Evolutionary conservation across 2,329 filamentous ascomycete species (phyloP).

Genomic region (Colletotrichum sp.): DNA sequence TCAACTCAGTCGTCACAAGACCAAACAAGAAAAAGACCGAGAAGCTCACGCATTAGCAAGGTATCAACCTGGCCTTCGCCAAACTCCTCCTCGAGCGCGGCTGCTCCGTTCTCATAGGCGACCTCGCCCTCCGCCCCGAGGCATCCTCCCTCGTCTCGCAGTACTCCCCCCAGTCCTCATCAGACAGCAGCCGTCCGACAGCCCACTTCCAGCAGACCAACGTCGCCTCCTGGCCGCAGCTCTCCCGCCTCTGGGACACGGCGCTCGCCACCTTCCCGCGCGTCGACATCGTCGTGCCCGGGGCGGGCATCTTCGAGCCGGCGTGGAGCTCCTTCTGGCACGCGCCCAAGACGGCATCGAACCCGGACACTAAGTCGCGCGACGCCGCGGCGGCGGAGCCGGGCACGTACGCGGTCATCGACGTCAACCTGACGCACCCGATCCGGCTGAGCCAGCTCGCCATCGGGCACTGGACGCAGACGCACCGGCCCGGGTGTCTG

Average conservation of each 20-base stretch:
- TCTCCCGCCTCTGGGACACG: slow-evolving; percentile 33
- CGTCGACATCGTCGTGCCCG: slow-evolving; percentile 41
- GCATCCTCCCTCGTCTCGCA: slow-evolving; percentile 35
- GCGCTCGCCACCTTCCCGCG: slow-evolving; percentile 31
- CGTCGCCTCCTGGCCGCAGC: slow-evolving; percentile 40
- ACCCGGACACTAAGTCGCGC: slow-evolving; percentile 28
- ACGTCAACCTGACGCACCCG: slow-evolving; percentile 41
- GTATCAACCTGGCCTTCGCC: slow-evolving; percentile 42
- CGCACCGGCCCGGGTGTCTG: slow-evolving; percentile 31
- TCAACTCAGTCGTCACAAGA: not conserved
- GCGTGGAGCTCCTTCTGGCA: slow-evolving; percentile 40
- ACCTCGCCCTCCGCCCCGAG: slow-evolving; percentile 38
- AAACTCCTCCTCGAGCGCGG: slow-evolving; percentile 35
- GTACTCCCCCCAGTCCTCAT: slow-evolving; percentile 29
- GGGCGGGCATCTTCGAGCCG: slow-evolving; percentile 43
- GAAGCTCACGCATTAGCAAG: slow-evolving; percentile 26
- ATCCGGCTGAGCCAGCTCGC: slow-evolving; percentile 43
- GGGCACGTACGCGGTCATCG: slow-evolving; percentile 38
- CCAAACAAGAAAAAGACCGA: not conserved
- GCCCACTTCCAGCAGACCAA: slow-evolving; percentile 41
- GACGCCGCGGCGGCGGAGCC: slow-evolving; percentile 32
- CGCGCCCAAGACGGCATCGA: slow-evolving; percentile 33
- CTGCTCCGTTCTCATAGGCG: slow-evolving; percentile 42
- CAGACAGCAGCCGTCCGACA: slow-evolving; percentile 24
- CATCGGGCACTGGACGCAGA: slow-evolving; percentile 39